Percentiles rank a stretch among this genome's conserved stretches.
phyloP scores from a whole-genome alignment of 208 protist genomes.

The Crithidia sp. region DNA sequence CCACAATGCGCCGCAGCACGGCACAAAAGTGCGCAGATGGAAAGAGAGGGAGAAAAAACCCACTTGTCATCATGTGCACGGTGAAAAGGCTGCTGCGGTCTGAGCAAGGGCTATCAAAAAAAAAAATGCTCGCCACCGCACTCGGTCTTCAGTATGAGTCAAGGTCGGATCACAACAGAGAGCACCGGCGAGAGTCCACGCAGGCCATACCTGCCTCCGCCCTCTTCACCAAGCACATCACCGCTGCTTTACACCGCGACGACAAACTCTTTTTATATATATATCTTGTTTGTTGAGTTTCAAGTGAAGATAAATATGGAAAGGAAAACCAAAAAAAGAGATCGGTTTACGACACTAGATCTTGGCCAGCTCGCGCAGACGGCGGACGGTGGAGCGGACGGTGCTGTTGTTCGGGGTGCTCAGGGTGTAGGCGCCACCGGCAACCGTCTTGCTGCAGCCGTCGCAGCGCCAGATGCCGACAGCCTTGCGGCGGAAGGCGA shows the following conservation, averaged over 20 bases:
- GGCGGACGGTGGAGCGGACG: constrained; percentile 97
- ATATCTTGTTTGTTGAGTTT: not conserved
- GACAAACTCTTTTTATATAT: not conserved
- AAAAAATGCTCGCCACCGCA: no score
- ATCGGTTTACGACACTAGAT: constrained; percentile 19
- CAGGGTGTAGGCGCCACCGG: constrained; percentile 98
- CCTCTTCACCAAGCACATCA: no score
- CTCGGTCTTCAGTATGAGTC: no score
- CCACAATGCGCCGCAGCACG: not conserved
- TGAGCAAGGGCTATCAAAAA: no score
- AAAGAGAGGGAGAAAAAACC: no score
- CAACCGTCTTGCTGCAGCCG: constrained; percentile 96
- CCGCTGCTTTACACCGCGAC: no score
- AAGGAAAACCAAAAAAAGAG: constrained; percentile 16
- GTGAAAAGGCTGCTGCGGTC: no score
- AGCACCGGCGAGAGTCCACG: no score
- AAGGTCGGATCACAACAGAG: no score
- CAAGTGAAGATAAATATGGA: not conserved
- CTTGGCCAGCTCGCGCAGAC: constrained; percentile 95
- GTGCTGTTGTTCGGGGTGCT: constrained; percentile 96
- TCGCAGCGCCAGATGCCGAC: constrained; percentile 99
- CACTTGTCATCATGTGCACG: no score
- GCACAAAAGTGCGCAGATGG: no score
- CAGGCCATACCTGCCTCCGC: no score
- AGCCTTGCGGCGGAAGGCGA: constrained; percentile 95